A percentile compares a stretch with the other conserved stretches of the same genome.
phyloP scores from a whole-genome alignment of 2,329 filamentous ascomycete genomes.

The Trichoderma pleuroti region DNA sequence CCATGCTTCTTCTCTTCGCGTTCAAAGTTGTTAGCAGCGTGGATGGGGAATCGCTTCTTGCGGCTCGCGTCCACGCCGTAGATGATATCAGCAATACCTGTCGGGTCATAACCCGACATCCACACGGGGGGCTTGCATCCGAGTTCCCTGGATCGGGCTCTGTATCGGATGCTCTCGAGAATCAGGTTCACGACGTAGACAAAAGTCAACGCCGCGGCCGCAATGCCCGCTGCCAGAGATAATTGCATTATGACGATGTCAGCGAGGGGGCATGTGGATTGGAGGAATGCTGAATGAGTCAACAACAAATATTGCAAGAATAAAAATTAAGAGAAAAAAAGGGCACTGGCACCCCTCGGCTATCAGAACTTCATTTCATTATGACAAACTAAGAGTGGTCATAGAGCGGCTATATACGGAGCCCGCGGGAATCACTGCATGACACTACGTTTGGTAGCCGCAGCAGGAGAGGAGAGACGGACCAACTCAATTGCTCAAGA shows the following conservation, averaged over 20 bases:
- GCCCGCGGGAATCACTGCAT: neutral
- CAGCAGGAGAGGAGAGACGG: slow-evolving; percentile 16
- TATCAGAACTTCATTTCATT: neutral
- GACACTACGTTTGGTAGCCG: neutral
- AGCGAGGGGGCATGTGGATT: neutral
- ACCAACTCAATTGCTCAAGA: neutral
- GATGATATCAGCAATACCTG: slow-evolving; percentile 20
- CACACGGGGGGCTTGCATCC: slow-evolving; percentile 22
- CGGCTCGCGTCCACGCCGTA: slow-evolving; percentile 19
- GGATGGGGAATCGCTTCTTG: slow-evolving; percentile 22
- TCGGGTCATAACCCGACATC: slow-evolving; percentile 19
- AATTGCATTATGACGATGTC: slow-evolving; percentile 4
- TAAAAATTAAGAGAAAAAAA: neutral
- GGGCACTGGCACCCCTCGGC: neutral
- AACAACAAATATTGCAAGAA: neutral
- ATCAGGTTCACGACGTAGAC: slow-evolving; percentile 19
- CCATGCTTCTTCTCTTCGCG: slow-evolving; percentile 14
- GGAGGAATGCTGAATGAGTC: neutral
- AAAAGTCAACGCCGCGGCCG: slow-evolving; percentile 11
- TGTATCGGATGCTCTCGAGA: slow-evolving; percentile 9
- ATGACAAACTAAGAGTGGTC: neutral
- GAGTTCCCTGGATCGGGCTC: slow-evolving; percentile 19
- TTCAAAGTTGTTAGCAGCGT: slow-evolving; percentile 2
- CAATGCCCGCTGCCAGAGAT: neutral
- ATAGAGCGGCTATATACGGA: slow-evolving; percentile 6